Evolutionary conservation across 148 eudicot genomes (phyloP).

Genomic region (Rhododendron kiyosumense): DNA sequence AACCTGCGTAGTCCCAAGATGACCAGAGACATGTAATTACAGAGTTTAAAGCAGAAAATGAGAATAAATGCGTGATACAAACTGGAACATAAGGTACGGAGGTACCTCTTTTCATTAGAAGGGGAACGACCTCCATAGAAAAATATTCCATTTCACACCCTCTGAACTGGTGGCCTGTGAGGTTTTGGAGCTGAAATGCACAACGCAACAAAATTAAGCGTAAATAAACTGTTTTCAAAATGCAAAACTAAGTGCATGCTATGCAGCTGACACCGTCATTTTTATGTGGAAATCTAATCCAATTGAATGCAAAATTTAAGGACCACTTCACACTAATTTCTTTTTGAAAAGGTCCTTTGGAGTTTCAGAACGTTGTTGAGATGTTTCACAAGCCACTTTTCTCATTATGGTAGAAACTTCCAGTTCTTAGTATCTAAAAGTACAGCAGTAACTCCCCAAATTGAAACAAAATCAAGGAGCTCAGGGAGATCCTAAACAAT

Average conservation of each 20-base stretch:
- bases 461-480: no score
- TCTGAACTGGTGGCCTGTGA: slow-evolving; percentile 53
- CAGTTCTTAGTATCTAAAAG: no score
- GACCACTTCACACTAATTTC: neutral
- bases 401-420: no score
- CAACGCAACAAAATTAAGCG: neutral
- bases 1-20: neutral
- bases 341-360: no score
- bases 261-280: neutral
- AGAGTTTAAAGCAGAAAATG: neutral
- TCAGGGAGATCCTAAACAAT: no score
- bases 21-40: neutral
- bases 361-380: no score
- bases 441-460: no score
- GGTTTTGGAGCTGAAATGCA: slow-evolving; percentile 64
- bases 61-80: neutral
- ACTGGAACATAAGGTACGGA: neutral
- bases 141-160: neutral
- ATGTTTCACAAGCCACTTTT: no score
- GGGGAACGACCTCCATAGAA: neutral
- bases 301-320: neutral
- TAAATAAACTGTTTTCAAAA: neutral
- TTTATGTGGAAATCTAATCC: neutral
- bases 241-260: neutral
- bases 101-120: slow-evolving; percentile 3